Evolutionary conservation across 148 eudicot genomes (phyloP), one percentile per base, ranked within the genome.

Genomic region (Camellia granthamiana): DNA sequence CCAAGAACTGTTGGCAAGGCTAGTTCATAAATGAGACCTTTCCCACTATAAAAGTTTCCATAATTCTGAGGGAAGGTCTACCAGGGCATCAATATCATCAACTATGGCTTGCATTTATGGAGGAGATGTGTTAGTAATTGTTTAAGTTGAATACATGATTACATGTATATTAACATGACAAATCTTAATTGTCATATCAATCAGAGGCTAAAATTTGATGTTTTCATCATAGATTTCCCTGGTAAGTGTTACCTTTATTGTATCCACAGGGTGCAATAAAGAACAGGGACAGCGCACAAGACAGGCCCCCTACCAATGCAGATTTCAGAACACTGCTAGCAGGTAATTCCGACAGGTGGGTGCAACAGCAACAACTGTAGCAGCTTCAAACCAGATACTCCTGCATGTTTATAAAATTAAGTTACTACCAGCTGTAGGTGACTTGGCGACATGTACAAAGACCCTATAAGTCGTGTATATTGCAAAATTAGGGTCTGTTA

Each of bases 301-400:
- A 88, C 74, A 94, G 92, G 56, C 99, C 98, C 65, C 95, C 99
- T 16, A 90, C 97, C 77, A 92, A 84, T 51, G 98, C 99, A 71
- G 99, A 89, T 82, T 91, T 90, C 61, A 96, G 83, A 85, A 96
- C 95, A 89, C 88, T 92, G 82, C 92, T 91, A 78, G 98, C 84
- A 70, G 92, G 93, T 72, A 91, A 85, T 83, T 89, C 93, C 78
- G n/a, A 96, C 92, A 62, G 99, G 98, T 15, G 92, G 92, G 99
- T 76, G 98, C 90, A 87, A 92, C 99, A 81, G 98, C 94, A 86
- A 92, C 98, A 62, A 93, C 99, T 16, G 98, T 94, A 58, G 99
- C 97, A 76, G 98, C 95, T 87, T 96, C 93, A 90, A 96, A 92
- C 99, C 99, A 94, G 73, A 96, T 87, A 80, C 90, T 92, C 88